Conservation (phyloP, 2,329 filamentous ascomycete species). For the Fusarium albosuccineum region DNA sequence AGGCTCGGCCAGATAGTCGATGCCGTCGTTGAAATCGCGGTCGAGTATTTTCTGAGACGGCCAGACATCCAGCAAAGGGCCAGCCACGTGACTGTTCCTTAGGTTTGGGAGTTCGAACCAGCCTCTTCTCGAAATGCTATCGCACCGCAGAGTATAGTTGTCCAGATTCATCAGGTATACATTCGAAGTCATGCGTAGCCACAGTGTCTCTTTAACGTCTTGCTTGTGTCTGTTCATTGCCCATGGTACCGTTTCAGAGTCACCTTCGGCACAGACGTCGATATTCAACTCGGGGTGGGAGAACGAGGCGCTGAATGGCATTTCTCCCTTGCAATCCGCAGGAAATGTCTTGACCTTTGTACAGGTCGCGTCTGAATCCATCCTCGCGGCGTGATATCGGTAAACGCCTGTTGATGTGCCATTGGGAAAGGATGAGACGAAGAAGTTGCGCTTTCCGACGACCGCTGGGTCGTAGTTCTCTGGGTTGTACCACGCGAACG, state of each 20-base stretch:
- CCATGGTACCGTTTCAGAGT: constrained; percentile 9
- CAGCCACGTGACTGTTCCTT: constrained; percentile 1
- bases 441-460: not conserved
- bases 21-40: constrained; percentile 8
- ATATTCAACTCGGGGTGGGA: not conserved
- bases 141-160: constrained; percentile 10
- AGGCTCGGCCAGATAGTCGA: not conserved
- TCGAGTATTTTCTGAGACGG: not conserved
- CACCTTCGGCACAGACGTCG: constrained; percentile 19
- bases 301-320: constrained; percentile 3
- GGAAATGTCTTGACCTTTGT: not conserved
- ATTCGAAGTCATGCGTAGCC: constrained; percentile 2
- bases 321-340: not conserved
- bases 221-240: constrained; percentile 22
- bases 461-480: too few species aligned
- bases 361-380: constrained; percentile 22
- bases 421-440: constrained; percentile 15
- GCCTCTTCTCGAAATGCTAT: constrained; percentile 29
- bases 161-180: too few species aligned
- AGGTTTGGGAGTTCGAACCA: constrained; percentile 32
- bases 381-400: constrained; percentile 16
- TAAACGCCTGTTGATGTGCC: constrained; percentile 13
- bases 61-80: constrained; percentile 15
- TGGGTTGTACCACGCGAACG: too few species aligned
- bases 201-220: constrained; percentile 17